phyloP scores from a whole-genome alignment of 179 eudicot species.

The Silene coronaria region DNA sequence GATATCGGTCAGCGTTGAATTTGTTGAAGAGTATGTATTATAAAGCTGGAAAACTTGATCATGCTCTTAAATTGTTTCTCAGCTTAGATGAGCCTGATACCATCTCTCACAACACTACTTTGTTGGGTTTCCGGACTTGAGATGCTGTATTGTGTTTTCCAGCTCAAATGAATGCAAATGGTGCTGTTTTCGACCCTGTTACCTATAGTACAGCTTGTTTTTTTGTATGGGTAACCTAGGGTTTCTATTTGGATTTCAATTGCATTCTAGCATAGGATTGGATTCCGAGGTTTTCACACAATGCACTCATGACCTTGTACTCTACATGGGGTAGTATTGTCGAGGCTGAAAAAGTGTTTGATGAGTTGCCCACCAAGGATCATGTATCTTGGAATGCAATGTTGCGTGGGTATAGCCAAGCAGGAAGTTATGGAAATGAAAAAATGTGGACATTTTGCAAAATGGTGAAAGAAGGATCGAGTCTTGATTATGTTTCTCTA shows the following conservation, averaged over 20 bases:
- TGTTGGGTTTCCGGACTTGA: no score
- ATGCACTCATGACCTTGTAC: no score
- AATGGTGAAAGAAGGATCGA: no score
- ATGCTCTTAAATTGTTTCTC: slow-evolving; percentile 40
- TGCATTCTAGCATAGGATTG: slow-evolving; percentile 57
- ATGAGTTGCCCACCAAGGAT: slow-evolving; percentile 58
- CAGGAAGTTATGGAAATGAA: slow-evolving; percentile 52
- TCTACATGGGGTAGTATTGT: no score
- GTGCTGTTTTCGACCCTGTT: slow-evolving; percentile 64
- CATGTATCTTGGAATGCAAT: slow-evolving; percentile 90
- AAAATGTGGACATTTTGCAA: slow-evolving; percentile 48
- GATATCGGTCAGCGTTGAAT: slow-evolving; percentile 51
- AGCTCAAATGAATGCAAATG: slow-evolving; percentile 49
- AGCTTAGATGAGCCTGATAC: slow-evolving; percentile 57
- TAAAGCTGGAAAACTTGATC: slow-evolving; percentile 43
- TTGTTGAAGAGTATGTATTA: slow-evolving; percentile 79
- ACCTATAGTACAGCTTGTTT: slow-evolving; percentile 52
- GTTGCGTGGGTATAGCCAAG: slow-evolving; percentile 71
- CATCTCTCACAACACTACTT: no score
- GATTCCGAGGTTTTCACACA: slow-evolving; percentile 44
- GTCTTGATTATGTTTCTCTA: no score
- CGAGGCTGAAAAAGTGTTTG: no score
- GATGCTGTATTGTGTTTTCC: no score
- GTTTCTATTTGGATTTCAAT: slow-evolving; percentile 55
- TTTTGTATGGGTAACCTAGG: slow-evolving; percentile 51